These are phyloP conservation scores for Pseudisothecium myosuroides DNA, from an alignment of 225 moss, liverwort and hornwort species.

Conservation along the genomic window DNA sequence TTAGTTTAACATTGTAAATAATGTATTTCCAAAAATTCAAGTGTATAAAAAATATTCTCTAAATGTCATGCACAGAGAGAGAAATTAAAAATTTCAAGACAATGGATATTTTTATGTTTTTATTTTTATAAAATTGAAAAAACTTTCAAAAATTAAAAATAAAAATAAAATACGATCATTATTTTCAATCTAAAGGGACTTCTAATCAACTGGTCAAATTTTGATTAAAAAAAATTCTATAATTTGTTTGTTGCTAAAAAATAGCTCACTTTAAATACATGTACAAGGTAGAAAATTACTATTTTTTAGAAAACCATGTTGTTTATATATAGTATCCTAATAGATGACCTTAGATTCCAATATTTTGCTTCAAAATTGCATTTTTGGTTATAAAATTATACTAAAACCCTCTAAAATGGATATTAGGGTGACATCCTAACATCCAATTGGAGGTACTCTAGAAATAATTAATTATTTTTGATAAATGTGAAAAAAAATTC, in stretches of 20 bases:
- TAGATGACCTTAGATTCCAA: neutral
- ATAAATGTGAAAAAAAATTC: neutral
- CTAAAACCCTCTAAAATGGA: neutral
- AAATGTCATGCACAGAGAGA: neutral
- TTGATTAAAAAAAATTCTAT: neutral
- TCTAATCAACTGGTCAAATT: neutral
- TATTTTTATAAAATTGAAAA: neutral
- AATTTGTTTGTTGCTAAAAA: neutral
- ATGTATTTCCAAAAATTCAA: rapidly evolving
- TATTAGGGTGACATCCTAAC: neutral
- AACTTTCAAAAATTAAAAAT: neutral
- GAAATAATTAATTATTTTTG: neutral
- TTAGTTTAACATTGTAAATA: neutral
- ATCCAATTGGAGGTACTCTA: neutral
- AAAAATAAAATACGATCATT: too few species aligned
- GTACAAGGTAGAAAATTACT: too few species aligned
- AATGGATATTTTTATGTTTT: neutral
- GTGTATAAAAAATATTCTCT: neutral
- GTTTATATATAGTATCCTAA: neutral
- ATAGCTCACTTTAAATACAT: neutral
- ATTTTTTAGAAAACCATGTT: neutral
- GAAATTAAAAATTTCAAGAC: neutral
- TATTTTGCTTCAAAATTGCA: neutral
- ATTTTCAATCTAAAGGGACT: too few species aligned
- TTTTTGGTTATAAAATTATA: neutral